These are phyloP conservation scores for Neurospora terricola DNA, from an alignment of 495 filamentous ascomycete species.

Conservation along the genomic window DNA sequence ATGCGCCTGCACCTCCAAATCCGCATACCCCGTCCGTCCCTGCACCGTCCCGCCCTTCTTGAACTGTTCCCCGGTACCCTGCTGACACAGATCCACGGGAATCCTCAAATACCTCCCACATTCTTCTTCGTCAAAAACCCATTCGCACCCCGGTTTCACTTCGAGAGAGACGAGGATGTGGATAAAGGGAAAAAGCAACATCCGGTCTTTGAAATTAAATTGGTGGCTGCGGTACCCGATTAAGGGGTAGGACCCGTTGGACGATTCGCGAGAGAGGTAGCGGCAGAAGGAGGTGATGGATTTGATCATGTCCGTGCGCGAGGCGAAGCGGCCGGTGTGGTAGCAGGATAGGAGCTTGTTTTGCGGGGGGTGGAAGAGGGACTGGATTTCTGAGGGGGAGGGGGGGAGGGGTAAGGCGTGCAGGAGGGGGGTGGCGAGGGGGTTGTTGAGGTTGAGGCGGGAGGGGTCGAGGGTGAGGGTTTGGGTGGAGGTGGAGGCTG, in stretches of 20 bases:
- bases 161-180: not conserved
- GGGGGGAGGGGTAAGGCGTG: not conserved
- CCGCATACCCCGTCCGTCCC: not conserved
- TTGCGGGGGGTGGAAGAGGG: not conserved
- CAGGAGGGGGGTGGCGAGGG: not conserved
- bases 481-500: no score
- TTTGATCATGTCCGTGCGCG: not conserved
- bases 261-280: not conserved
- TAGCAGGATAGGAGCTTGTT: not conserved
- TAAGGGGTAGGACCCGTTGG: accelerated
- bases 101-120: not conserved
- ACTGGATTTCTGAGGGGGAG: not conserved
- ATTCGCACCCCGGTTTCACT: not conserved
- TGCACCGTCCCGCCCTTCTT: not conserved
- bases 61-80: not conserved
- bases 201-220: not conserved
- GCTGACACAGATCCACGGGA: not conserved
- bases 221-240: not conserved
- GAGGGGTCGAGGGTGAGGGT: no score
- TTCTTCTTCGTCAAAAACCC: not conserved
- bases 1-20: not conserved
- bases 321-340: not conserved
- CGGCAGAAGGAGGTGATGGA: not conserved
- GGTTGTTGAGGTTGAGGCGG: no score
- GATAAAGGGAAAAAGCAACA: not conserved